Evolutionary conservation across 2,329 filamentous ascomycete species (phyloP).

Genomic region (Ramularia endophylla): DNA sequence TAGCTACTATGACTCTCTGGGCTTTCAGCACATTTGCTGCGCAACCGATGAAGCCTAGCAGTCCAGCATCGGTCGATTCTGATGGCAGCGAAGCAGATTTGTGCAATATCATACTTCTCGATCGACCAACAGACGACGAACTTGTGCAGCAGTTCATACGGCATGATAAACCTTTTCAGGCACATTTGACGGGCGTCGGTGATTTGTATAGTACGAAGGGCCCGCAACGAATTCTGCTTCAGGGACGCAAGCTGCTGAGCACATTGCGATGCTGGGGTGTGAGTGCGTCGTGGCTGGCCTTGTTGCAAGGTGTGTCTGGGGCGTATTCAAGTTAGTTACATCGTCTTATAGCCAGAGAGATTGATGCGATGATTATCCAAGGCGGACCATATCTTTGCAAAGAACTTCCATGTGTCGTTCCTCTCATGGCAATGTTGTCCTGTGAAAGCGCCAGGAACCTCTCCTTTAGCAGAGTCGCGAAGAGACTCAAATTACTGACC

Average conservation of each 20-base stretch:
- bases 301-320: slow-evolving; percentile 9
- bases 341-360: too few species aligned
- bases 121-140: slow-evolving; percentile 53
- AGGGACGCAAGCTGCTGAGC: slow-evolving; percentile 35
- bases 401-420: too few species aligned
- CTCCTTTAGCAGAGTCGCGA: too few species aligned
- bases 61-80: too few species aligned
- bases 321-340: too few species aligned
- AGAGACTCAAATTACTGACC: too few species aligned
- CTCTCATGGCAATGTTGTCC: too few species aligned
- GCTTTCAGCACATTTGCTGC: slow-evolving; percentile 43
- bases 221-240: slow-evolving; percentile 33
- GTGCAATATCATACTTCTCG: slow-evolving; percentile 45
- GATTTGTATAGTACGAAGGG: slow-evolving; percentile 39
- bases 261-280: slow-evolving; percentile 18
- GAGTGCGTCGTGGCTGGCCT: slow-evolving; percentile 4
- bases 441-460: too few species aligned
- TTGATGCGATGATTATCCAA: too few species aligned
- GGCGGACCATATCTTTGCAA: too few species aligned
- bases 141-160: slow-evolving; percentile 52
- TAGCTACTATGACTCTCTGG: slow-evolving; percentile 62
- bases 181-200: slow-evolving; percentile 48
- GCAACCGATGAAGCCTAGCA: too few species aligned
- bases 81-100: too few species aligned
- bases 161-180: slow-evolving; percentile 45